Base-by-base conservation (phyloP, 345 rosid genomes). In the Passiflora organensis region DNA sequence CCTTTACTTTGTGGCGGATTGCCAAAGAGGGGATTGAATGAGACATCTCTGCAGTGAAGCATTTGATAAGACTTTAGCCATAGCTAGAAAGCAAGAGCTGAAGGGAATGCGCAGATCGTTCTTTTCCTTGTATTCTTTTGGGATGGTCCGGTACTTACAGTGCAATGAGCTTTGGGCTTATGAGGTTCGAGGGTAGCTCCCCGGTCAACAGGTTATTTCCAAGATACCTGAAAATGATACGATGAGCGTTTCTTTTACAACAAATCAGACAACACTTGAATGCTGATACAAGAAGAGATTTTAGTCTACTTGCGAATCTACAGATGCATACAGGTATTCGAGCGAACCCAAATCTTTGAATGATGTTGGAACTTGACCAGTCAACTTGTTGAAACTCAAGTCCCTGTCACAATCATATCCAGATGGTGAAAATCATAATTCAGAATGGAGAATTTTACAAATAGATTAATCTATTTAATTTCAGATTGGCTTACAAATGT, bases 311-410 rank as follows among this genome's bases (percentile, higher is more conserved):
- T 28, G 34, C 8, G 8, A 28, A 28, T 28, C 34, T 28, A 28
- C 5, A 28, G 46, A 28, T 28, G 50, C 80, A 57, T 72, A 82
- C 84, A 79, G 46, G 56, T 21, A 74, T 53, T 76, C 58, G 18
- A 82, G 60, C 0, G 5, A 15, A 58, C 67, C 19, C 48, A 74
- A 58, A 24, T 64, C 55, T 28, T 59, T 71, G 61, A 79, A 79
- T 19, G 82, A 72, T 47, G 52, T 21, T 4, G 82, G 84, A 57
- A 82, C 51, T 48, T 42, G 69, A 32, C 84, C 87, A 24, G 67
- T 65, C 62, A 79, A 68, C 68, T 82, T 66, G 76, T 82, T 82
- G 71, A 79, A 78, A 65, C 87, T 82, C 57, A 82, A 64, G 58
- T 82, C 87, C 66, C 87, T 82, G 75, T 18, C 32, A 46, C 34